These are phyloP conservation scores for Paraconiothyrium brasiliense DNA, from an alignment of 2,329 filamentous ascomycete genomes.

Conservation along the genomic window DNA sequence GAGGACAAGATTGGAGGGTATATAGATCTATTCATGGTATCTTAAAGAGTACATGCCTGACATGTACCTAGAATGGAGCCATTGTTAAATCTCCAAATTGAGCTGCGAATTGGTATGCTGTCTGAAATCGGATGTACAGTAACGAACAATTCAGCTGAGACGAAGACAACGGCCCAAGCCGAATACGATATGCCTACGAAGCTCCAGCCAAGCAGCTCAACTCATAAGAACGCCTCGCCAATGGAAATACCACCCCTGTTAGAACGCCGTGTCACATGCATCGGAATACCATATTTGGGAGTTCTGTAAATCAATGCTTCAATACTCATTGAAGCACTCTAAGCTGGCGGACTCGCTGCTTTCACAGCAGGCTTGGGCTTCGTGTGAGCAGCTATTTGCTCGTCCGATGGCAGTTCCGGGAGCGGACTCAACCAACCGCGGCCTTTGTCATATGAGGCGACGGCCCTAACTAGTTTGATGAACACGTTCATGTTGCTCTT, in stretches of 20 bases:
- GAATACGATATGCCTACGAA: neutral
- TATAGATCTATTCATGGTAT: too few relatives aligned
- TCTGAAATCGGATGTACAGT: neutral
- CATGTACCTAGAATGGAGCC: too few relatives aligned
- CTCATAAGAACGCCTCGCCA: slow-evolving; percentile 2
- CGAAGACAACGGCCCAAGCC: neutral
- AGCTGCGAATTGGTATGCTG: neutral
- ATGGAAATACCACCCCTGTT: neutral
- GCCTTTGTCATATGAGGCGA: slow-evolving; percentile 43
- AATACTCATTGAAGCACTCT: neutral
- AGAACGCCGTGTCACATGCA: neutral
- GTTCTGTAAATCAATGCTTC: neutral
- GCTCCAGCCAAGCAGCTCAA: neutral
- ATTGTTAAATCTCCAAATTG: neutral
- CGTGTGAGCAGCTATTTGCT: slow-evolving; percentile 37
- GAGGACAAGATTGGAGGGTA: slow-evolving; percentile 3
- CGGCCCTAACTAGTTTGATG: slow-evolving; percentile 55
- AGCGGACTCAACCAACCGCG: slow-evolving; percentile 43
- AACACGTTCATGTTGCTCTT: slow-evolving; percentile 50
- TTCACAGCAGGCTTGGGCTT: slow-evolving; percentile 13
- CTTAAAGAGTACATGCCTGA: too few relatives aligned
- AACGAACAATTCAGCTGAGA: neutral
- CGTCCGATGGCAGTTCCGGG: slow-evolving; percentile 41
- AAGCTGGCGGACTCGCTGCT: slow-evolving; percentile 11
- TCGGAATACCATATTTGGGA: neutral